Evolutionary conservation across 495 filamentous ascomycete species (phyloP), one percentile per base, ranked within the genome.

Genomic region (Pseudomonodictys pantanalensis): DNA sequence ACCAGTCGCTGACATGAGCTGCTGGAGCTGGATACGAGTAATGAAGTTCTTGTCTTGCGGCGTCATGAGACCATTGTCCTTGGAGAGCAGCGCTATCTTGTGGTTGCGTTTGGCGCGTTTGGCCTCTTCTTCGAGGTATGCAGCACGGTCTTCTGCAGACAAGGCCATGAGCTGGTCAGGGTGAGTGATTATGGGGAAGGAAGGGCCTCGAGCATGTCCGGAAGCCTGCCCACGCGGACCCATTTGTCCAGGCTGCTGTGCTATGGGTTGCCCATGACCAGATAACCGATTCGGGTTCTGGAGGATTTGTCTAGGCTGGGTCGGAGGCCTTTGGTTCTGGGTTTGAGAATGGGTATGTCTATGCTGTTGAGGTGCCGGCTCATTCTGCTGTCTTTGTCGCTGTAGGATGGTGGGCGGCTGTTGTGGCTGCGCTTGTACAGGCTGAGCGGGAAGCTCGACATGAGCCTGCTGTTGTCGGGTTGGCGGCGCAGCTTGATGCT

Each of bases 1-100:
- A 10, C 92, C 92, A 42, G 91, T 92, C 29, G 91, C 90, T 4
- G 91, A 84, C 42, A 99, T 89, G 24, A 99, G 81, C 67, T 97
- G 95, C 71, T 97, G 95, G 35, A 99, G 79, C 69, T 99, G 93
- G 50, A 99, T 97, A 12, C 95, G 84, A 9, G 95, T 97, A 56
- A 99, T 93, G 70, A 97, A 99, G 68, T 97, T 99, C 79, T 99
- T 99, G 73, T 99, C 93, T 69, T 96, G 91, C 2, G 95, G 95
- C 18, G 95, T 97, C 93, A 99, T 99, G 53, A 99, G 71, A 24
- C 93, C 95, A 68, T 99, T 97, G 66, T 95, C 92, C 66, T 86
- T 89, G 7, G 95, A 95, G 23, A 99, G 77, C 23, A 93, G 81
- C 67, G 89, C 90, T 52, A 99, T 99, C 77, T 99, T 99, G 77